phyloP scores from a whole-genome alignment of 805 yeast species.

The Pichia membranifaciens region DNA sequence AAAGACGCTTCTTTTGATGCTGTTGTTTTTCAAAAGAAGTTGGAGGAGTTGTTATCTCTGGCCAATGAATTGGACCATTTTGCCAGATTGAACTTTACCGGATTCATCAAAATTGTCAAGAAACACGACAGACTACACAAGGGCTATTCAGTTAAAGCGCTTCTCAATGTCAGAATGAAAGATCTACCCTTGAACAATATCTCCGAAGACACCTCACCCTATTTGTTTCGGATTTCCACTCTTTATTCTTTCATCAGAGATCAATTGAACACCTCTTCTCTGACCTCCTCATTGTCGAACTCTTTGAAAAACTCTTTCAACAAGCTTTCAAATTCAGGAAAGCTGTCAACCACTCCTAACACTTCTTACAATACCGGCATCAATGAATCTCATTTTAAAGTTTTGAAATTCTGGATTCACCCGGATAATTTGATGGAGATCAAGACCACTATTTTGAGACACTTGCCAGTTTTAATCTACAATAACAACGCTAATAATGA shows the following conservation, averaged over 20 bases:
- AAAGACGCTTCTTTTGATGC: constrained; percentile 45
- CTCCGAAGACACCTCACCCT: constrained; percentile 89
- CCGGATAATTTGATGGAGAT: constrained; percentile 97
- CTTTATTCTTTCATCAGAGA: constrained; percentile 79
- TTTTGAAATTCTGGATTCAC: constrained; percentile 92
- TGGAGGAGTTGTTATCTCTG: constrained; percentile 67
- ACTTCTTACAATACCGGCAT: constrained; percentile 17
- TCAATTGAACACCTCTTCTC: constrained; percentile 40
- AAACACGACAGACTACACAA: constrained; percentile 92
- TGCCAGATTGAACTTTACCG: constrained; percentile 89
- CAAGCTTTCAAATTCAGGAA: constrained; percentile 39
- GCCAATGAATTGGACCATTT: constrained; percentile 88
- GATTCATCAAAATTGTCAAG: constrained; percentile 89
- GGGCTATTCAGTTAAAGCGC: constrained; percentile 81
- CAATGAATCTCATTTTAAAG: constrained; percentile 37
- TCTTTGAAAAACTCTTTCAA: constrained; percentile 42
- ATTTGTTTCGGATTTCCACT: constrained; percentile 74
- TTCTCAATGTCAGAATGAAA: constrained; percentile 80
- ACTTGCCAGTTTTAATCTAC: constrained; percentile 85
- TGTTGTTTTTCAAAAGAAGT: constrained; percentile 51
- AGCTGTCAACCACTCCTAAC: constrained; percentile 30
- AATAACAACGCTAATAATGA: constrained; percentile 43
- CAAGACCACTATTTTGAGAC: constrained; percentile 89
- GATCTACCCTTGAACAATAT: constrained; percentile 74
- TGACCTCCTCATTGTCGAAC: constrained; percentile 30